Evolutionary conservation across 148 eudicot genomes (phyloP), one percentile per base, ranked within the genome.

Genomic region (Pharnaceum exiguum): DNA sequence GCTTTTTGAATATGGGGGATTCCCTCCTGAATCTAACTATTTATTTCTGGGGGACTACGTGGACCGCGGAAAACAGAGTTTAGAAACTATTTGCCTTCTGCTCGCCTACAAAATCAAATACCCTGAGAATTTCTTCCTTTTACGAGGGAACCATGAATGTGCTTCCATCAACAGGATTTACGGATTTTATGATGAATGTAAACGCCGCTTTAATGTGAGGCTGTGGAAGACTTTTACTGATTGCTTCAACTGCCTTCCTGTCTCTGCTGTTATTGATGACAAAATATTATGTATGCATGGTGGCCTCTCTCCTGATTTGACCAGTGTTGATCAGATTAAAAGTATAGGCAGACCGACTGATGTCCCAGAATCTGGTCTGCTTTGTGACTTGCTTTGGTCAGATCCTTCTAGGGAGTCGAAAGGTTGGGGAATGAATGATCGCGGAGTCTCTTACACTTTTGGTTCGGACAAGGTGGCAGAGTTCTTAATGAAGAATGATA

Each of bases 231-330:
- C 60, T 31, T 84, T 84, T 61, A 78, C 86, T 12, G 86, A 84
- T 27, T 81, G 86, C 57, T 84, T 84, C 46, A 84, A 84, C 66
- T 84, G 90, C 56, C 90, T 84, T 51, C 90, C 90, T 44, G 90
- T 81, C 39, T 79, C 90, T 73, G 90, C 90, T 43, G 77, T 84
- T 38, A 74, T 84, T 45, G 90, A 84, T 60, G 90, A 84, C 65
- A 84, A 84, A 71, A 84, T 84, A 33, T 63, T 84, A 37, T 84
- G 90, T 74, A 84, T 84, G 90, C 90, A 84, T 64, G 90, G 90
- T 43, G 90, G 90, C 50, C 77, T 84, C 37, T 84, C 90, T 27
- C 90, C 90, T 40, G 90, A 84, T 42, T 66, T 84, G 63, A 65
- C 65, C 46, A 71, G 62, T 59, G 73, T 81, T 52, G 87, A 84